Evolutionary conservation across 805 yeast species (phyloP), one percentile per base, ranked within the genome.

Genomic region (Vanderwaltozyma verrucispora): DNA sequence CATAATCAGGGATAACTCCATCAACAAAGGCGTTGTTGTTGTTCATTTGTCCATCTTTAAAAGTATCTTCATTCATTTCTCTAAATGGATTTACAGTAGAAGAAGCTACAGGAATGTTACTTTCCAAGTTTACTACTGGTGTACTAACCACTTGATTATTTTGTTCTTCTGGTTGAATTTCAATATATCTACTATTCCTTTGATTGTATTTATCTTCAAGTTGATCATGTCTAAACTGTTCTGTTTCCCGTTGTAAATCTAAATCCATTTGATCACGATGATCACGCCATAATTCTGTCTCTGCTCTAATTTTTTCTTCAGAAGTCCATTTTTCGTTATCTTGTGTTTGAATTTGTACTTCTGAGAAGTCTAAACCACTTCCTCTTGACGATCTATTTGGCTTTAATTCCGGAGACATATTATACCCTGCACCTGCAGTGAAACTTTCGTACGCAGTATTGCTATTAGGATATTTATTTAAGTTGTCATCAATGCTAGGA

Each of bases 391-490:
- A 7, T 29, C 30, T 33, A 17, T 29, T 27, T 13, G 36, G 32
- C n/a, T 39, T 30, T 11, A 19, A 11, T 5, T 51, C 59, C 36
- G 54, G 36, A 34, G 52, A 37, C 7, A 33, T 23, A 16, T 35
- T 37, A n/a, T 41, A 35, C n/a, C 40, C 44, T 4, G 56, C 60
- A 24, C 40, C 42, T 26, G 43, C 47, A 3, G 62, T 52, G 35
- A 56, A 58, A 25, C 47, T 50, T 24, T 49, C 36, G 40, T 58
- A 58, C 3, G 46, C 44, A 16, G 52, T 54, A 36, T 56, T 52
- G 15, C 49, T 40, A 10, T 50, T 50, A n/a, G 54, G 47, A 33
- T 44, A 53, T 18, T 50, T 37, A 29, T 50, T 48, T n/a, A 55
- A 37, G 35, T 44, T 50, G n/a, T 51, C 47, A 24, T 33, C 32